A percentile compares a stretch with the other conserved stretches of the same genome.
phyloP scores from a whole-genome alignment of 345 rosid genomes.

The Syzygium jambos region DNA sequence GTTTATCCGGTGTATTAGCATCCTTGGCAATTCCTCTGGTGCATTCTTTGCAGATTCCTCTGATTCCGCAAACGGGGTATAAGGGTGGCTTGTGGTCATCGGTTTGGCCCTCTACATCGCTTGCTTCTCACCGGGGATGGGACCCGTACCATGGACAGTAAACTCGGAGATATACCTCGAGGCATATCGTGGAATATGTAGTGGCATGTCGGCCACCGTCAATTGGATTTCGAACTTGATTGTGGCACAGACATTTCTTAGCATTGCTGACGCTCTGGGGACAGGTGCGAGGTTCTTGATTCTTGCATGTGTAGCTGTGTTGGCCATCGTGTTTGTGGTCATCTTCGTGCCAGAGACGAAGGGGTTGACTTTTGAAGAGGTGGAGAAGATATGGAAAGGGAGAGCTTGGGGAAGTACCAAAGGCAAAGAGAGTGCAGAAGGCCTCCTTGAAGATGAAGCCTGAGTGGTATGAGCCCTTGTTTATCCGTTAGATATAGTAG shows the following conservation, averaged over 20 bases:
- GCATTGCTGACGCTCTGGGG: constrained; percentile 53
- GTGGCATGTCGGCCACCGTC: constrained; percentile 94
- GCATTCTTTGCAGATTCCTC: constrained; percentile 45
- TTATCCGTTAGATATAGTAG: not conserved
- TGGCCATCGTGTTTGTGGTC: constrained; percentile 49
- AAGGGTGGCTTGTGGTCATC: constrained; percentile 61
- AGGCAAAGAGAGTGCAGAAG: not conserved
- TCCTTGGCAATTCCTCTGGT: constrained; percentile 60
- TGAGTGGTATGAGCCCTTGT: not conserved
- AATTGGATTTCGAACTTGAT: constrained; percentile 83
- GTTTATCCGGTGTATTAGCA: constrained; percentile 59
- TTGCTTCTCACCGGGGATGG: constrained; percentile 71
- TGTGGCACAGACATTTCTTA: constrained; percentile 61
- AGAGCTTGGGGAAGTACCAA: constrained; percentile 50
- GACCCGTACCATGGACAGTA: constrained; percentile 93
- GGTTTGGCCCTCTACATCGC: constrained; percentile 61
- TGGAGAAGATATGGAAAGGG: constrained; percentile 81
- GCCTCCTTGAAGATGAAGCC: not conserved
- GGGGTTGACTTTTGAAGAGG: constrained; percentile 79
- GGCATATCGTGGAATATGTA: constrained; percentile 75
- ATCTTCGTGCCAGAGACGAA: constrained; percentile 73
- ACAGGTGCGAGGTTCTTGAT: constrained; percentile 63
- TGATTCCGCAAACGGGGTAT: constrained; percentile 28
- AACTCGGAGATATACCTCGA: constrained; percentile 90
- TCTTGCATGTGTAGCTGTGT: constrained; percentile 53